These are phyloP conservation scores for Phytophthora citricola DNA, from an alignment of 352 stramenopile species.

Conservation along the genomic window DNA sequence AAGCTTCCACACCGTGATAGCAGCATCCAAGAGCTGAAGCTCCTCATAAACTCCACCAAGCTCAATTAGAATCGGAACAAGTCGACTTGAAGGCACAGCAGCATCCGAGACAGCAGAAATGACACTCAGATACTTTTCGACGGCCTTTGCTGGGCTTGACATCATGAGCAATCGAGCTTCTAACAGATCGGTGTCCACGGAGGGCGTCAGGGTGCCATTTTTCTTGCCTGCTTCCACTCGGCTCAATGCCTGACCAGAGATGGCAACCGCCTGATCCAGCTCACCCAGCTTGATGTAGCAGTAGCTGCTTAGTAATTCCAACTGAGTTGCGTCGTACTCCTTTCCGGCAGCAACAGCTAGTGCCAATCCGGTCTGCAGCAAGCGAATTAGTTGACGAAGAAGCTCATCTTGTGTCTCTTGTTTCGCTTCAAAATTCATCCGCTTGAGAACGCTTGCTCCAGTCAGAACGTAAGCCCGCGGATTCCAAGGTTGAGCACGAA, in stretches of 20 bases:
- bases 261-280: slow-evolving; percentile 22
- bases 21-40: slow-evolving; percentile 46
- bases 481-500: slow-evolving; percentile 70
- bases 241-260: slow-evolving; percentile 32
- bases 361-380: slow-evolving; percentile 52
- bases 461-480: slow-evolving; percentile 60
- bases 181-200: slow-evolving; percentile 38
- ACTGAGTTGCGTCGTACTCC: slow-evolving; percentile 35
- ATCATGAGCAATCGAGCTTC: slow-evolving; percentile 56
- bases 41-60: slow-evolving; percentile 67
- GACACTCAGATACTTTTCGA: slow-evolving; percentile 45
- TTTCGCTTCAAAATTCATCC: slow-evolving; percentile 23
- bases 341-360: slow-evolving; percentile 19
- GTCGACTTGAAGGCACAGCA: slow-evolving; percentile 13
- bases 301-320: slow-evolving; percentile 52
- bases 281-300: slow-evolving; percentile 43
- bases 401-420: slow-evolving; percentile 16
- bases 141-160: slow-evolving; percentile 22
- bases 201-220: slow-evolving; percentile 5
- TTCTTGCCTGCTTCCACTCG: slow-evolving; percentile 21
- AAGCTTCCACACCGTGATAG: slow-evolving; percentile 74
- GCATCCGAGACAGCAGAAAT: slow-evolving; percentile 22
- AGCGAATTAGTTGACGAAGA: slow-evolving; percentile 32
- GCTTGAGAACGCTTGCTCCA: slow-evolving; percentile 58
- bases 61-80: slow-evolving; percentile 63